A percentile compares a stretch with the other conserved stretches of the same genome.
Conservation (phyloP, 169 alveolate genomes). For the Neospora caninum region DNA sequence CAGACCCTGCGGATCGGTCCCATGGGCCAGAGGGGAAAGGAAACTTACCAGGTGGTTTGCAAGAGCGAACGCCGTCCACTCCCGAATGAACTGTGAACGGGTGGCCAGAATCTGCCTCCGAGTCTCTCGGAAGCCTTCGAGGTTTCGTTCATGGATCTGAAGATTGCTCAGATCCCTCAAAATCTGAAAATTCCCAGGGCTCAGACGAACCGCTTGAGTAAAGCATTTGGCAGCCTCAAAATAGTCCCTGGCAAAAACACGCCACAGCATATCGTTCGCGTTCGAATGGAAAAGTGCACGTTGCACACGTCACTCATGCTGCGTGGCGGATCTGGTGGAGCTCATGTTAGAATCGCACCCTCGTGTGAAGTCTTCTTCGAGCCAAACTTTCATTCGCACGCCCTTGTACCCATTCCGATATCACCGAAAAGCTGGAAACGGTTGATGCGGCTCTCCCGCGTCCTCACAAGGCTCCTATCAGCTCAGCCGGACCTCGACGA, state of each 20-base stretch:
- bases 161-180: constrained; percentile 85
- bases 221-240: constrained; percentile 88
- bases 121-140: constrained; percentile 83
- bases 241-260: constrained; percentile 78
- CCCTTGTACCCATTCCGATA: too few species aligned
- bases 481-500: too few species aligned
- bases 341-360: too few species aligned
- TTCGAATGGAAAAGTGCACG: too few species aligned
- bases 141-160: constrained; percentile 84
- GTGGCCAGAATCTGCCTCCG: constrained; percentile 78
- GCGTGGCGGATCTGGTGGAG: too few species aligned
- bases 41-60: constrained; percentile 80
- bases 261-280: background rate
- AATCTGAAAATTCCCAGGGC: constrained; percentile 81
- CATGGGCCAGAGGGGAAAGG: too few species aligned
- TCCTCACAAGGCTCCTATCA: too few species aligned
- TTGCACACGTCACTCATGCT: background rate
- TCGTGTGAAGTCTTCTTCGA: too few species aligned
- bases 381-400: too few species aligned
- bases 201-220: constrained; percentile 80
- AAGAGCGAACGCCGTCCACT: constrained; percentile 87
- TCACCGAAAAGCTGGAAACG: too few species aligned
- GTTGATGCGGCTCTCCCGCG: too few species aligned
- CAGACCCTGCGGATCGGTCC: too few species aligned
- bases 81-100: constrained; percentile 77